phyloP scores from a whole-genome alignment of 352 stramenopile genomes.

The Saprolegnia diclina region DNA sequence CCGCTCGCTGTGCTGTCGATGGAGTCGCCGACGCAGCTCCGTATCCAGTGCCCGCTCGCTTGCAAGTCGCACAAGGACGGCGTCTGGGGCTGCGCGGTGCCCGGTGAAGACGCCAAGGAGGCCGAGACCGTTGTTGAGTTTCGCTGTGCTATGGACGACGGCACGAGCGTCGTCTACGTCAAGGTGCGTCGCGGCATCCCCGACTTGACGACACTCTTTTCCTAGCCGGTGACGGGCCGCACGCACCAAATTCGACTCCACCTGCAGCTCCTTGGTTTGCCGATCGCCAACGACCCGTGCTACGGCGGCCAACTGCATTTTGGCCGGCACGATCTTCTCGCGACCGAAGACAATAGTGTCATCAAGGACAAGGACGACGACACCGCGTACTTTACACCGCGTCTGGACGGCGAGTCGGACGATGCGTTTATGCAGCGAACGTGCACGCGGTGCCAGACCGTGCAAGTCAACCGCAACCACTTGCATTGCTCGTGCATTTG shows the following conservation, averaged over 20 bases:
- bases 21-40: conserved; percentile 44
- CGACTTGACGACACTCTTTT: too few species aligned
- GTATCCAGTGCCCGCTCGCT: conserved; percentile 75
- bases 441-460: conserved; percentile 53
- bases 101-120: conserved; percentile 65
- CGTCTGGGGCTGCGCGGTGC: conserved; percentile 57
- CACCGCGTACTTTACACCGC: conserved; percentile 55
- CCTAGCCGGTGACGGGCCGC: conserved; percentile 88
- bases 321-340: conserved; percentile 48
- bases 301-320: conserved; percentile 94
- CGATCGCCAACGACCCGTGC: conserved; percentile 97
- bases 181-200: conserved; percentile 46
- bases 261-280: conserved; percentile 86
- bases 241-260: conserved; percentile 98
- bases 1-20: conserved; percentile 42
- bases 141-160: conserved; percentile 42
- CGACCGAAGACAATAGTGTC: conserved; percentile 43
- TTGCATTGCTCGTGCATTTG: conserved; percentile 82
- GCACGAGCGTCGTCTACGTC: conserved; percentile 87
- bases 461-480: conserved; percentile 67
- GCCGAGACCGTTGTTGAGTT: conserved; percentile 70
- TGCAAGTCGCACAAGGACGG: conserved; percentile 77
- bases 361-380: conserved; percentile 29
- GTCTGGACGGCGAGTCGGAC: conserved; percentile 52
- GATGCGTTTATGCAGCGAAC: conserved; percentile 71